These are phyloP conservation scores for Anastatica hierochuntica DNA, from an alignment of 345 rosid species.

Conservation along the genomic window DNA sequence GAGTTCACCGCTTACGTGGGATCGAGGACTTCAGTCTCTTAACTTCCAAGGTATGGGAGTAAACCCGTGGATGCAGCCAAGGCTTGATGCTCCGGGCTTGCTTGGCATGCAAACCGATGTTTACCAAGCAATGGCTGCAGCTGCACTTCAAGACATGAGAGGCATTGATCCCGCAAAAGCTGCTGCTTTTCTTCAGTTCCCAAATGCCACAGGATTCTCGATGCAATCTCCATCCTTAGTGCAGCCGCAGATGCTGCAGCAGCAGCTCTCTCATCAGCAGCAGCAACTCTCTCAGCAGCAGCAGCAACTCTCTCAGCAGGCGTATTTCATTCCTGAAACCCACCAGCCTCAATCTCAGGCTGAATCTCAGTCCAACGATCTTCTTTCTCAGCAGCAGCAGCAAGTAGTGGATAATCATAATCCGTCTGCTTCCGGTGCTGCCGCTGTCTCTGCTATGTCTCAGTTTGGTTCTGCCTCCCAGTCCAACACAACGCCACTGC, in stretches of 20 bases:
- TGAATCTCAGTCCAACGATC: too few species aligned
- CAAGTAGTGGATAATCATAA: conserved; percentile 50
- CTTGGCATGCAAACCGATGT: conserved; percentile 77
- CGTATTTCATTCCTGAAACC: conserved; percentile 22
- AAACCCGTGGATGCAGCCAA: conserved; percentile 86
- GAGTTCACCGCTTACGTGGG: conserved; percentile 76
- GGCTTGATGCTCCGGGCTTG: conserved; percentile 57
- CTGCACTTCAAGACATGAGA: conserved; percentile 84
- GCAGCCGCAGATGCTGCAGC: conserved; percentile 61
- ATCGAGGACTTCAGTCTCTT: conserved; percentile 54
- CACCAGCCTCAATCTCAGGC: conserved; percentile 14
- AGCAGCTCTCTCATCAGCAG: conserved; percentile 39
- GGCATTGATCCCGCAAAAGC: conserved; percentile 57
- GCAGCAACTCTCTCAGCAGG: too few species aligned
- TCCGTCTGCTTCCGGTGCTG: conserved; percentile 36
- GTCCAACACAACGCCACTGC: conserved; percentile 43
- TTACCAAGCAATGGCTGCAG: conserved; percentile 91
- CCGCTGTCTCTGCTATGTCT: conserved; percentile 40
- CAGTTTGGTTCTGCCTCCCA: conserved; percentile 64
- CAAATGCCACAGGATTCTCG: conserved; percentile 50
- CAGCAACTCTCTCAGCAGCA: too few species aligned
- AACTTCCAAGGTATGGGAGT: conserved; percentile 74
- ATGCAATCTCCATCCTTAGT: conserved; percentile 39
- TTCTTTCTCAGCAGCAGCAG: too few species aligned
- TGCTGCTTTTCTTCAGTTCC: conserved; percentile 53